Evolutionary conservation across 1,284 basidiomycete species (phyloP).

Genomic region (Moesziomyces sp.): DNA sequence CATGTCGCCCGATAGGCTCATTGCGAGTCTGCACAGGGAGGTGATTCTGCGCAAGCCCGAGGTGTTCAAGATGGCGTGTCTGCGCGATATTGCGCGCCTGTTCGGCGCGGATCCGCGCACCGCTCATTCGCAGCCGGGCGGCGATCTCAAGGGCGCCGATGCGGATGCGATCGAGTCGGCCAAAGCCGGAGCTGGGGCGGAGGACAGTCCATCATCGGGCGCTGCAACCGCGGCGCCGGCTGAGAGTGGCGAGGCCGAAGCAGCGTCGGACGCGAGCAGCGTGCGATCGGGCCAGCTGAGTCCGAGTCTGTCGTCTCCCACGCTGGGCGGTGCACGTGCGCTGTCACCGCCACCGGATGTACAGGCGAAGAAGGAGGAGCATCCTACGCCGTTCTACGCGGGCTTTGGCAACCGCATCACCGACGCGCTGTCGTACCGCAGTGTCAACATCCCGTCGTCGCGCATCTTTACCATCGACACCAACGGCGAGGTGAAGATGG

Average conservation of each 20-base stretch:
- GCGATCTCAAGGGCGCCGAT: constrained; percentile 13
- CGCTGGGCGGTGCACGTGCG: neutral
- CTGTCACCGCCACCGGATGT: constrained; percentile 1
- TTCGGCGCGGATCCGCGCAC: constrained; percentile 75
- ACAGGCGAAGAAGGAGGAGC: constrained; percentile 53
- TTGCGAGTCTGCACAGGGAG: constrained; percentile 88
- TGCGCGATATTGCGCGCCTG: constrained; percentile 92
- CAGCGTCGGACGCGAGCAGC: constrained; percentile 66
- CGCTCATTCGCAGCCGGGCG: constrained; percentile 21
- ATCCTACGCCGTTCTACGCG: constrained; percentile 83
- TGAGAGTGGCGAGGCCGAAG: neutral
- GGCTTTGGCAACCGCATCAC: constrained; percentile 99
- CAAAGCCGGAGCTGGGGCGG: constrained; percentile 5
- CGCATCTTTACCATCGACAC: constrained; percentile 98
- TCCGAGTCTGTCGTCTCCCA: constrained; percentile 15
- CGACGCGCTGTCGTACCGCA: constrained; percentile 94
- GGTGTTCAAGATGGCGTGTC: constrained; percentile 99
- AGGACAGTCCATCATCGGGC: constrained; percentile 16
- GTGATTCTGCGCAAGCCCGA: constrained; percentile 84
- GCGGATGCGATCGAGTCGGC: constrained; percentile 13
- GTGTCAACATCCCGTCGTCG: constrained; percentile 91
- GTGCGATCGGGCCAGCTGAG: constrained; percentile 5
- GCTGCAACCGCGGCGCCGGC: constrained; percentile 29
- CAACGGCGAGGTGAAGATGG: constrained; percentile 95
- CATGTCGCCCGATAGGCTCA: constrained; percentile 96